Evolutionary conservation across 495 filamentous ascomycete species (phyloP).

Genomic region (Parmelia sp.): DNA sequence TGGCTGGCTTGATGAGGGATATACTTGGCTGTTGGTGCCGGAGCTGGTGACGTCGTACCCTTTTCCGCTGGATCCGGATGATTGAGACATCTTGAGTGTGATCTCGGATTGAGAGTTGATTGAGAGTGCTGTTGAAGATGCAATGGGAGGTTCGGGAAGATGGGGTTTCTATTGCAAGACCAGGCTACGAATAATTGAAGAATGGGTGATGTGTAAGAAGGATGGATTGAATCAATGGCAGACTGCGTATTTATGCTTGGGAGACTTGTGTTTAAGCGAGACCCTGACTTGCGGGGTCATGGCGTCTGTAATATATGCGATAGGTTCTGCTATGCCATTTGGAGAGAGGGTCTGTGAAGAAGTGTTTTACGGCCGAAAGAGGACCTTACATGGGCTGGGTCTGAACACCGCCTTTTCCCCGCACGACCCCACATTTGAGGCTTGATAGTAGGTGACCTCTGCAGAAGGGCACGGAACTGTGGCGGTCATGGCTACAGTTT

Average conservation of each 20-base stretch:
- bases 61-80: constrained; percentile 24
- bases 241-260: too few relatives aligned
- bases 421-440: too few relatives aligned
- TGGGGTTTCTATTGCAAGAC: background rate
- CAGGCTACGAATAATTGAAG: too few relatives aligned
- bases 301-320: too few relatives aligned
- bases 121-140: background rate
- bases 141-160: background rate
- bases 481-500: too few relatives aligned
- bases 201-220: too few relatives aligned
- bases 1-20: background rate
- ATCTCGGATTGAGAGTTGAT: background rate
- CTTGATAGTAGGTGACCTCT: too few relatives aligned
- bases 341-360: background rate
- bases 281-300: too few relatives aligned
- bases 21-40: constrained; percentile 45
- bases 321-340: background rate
- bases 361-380: background rate
- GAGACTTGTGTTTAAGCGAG: too few relatives aligned
- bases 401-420: background rate
- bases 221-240: too few relatives aligned
- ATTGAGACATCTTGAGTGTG: constrained; percentile 7
- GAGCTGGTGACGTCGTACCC: constrained; percentile 37
- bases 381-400: too few relatives aligned
- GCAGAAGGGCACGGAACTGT: too few relatives aligned